Conservation (phyloP, 768 basidiomycete species). For the Mycena floridula region DNA sequence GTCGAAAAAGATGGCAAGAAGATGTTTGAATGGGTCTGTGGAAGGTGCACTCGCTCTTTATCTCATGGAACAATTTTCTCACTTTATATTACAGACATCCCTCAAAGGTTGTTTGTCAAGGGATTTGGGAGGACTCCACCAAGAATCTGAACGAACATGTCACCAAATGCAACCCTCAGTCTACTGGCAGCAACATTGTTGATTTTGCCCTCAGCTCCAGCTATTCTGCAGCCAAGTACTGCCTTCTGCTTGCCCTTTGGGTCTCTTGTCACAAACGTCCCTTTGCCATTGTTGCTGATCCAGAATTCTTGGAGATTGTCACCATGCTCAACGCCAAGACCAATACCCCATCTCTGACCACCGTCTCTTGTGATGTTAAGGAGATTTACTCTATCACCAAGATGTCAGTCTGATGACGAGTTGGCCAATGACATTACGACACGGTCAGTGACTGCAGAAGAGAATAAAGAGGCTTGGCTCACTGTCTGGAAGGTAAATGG, state of each 20-base stretch:
- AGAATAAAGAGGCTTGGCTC: neutral
- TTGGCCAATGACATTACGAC: slow-evolving; percentile 4
- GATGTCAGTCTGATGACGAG: neutral
- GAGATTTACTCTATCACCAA: slow-evolving; percentile 6
- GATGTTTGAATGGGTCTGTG: neutral
- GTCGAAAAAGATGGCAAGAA: slow-evolving; percentile 1
- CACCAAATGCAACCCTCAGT: neutral
- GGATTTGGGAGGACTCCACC: slow-evolving; percentile 3
- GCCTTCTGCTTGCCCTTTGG: slow-evolving; percentile 6
- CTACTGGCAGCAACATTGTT: neutral
- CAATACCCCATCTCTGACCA: slow-evolving; percentile 5
- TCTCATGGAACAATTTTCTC: neutral
- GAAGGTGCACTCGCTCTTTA: neutral
- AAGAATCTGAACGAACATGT: slow-evolving; percentile 1
- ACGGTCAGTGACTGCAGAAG: neutral
- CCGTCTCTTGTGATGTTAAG: slow-evolving; percentile 9
- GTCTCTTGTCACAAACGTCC: slow-evolving; percentile 6
- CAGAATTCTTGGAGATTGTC: slow-evolving; percentile 7
- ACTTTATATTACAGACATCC: neutral
- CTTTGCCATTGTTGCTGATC: slow-evolving; percentile 12
- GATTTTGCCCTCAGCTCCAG: neutral
- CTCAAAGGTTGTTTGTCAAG: neutral
- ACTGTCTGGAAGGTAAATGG: neutral
- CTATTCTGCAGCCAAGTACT: slow-evolving; percentile 2
- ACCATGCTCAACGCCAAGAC: slow-evolving; percentile 1